Evolutionary conservation across 192 early-diverging fungal genomes (phyloP).

Genomic region (Coemansia sp.): DNA sequence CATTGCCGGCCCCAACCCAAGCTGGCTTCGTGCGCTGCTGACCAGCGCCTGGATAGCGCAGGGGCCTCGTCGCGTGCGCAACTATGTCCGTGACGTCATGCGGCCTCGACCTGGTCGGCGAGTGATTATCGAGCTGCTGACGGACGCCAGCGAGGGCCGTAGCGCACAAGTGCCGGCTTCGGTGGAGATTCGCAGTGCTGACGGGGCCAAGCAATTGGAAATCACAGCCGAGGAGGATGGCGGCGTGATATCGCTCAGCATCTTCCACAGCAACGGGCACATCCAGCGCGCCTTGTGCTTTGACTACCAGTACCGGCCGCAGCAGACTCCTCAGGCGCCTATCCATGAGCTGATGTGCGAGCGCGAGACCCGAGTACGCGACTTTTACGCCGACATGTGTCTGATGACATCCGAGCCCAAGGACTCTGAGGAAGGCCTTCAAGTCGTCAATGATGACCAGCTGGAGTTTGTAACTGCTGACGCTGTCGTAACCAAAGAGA

Average conservation of each 20-base stretch:
- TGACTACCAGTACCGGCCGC: slow-evolving; percentile 75
- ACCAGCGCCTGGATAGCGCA: slow-evolving; percentile 76
- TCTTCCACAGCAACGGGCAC: slow-evolving; percentile 49
- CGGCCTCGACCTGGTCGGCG: slow-evolving; percentile 62
- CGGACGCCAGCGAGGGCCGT: background rate
- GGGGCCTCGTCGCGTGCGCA: slow-evolving; percentile 63
- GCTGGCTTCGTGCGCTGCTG: slow-evolving; percentile 86
- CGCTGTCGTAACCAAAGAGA: slow-evolving; percentile 62
- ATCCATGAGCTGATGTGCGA: slow-evolving; percentile 72
- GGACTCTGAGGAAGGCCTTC: background rate
- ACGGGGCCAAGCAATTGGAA: slow-evolving; percentile 19
- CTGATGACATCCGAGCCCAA: slow-evolving; percentile 36
- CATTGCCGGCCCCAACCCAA: slow-evolving; percentile 66
- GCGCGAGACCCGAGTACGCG: slow-evolving; percentile 78
- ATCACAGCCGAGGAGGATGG: background rate
- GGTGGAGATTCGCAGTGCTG: background rate
- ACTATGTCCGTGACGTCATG: slow-evolving; percentile 65
- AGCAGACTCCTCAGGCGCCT: slow-evolving; percentile 68
- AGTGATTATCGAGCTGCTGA: slow-evolving; percentile 23
- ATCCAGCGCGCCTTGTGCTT: slow-evolving; percentile 71
- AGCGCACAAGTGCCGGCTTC: background rate
- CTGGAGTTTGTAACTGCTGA: slow-evolving; percentile 11
- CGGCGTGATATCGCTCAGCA: slow-evolving; percentile 51
- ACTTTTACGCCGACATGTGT: slow-evolving; percentile 87
- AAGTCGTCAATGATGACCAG: background rate